Evolutionary conservation across 768 basidiomycete genomes (phyloP), one percentile per base, ranked within the genome.

Genomic region (Trametes gibbosa): DNA sequence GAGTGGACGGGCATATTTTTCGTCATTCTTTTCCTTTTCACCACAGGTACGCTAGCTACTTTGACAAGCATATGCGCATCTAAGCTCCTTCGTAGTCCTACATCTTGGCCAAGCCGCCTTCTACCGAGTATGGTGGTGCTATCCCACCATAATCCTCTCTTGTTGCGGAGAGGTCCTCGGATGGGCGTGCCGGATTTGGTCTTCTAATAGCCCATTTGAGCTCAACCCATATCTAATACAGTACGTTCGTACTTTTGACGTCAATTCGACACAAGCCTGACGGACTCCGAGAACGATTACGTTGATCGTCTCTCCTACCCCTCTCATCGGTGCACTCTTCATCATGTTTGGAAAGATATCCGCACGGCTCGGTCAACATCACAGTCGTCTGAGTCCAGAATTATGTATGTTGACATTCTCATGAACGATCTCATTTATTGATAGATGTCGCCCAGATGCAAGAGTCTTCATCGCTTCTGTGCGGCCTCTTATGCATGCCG

Each of bases 201-300:
- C 42, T 9, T 24, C 5, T 12, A 3, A n/a, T 21, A 13, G 23
- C 3, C 42, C 42, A 9, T 43, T 43, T 5, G n/a, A 21, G 5
- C 3, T 21, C 5, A 21, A 3, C 3, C 42, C 42, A 9, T 43
- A 43, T 21, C 42, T 21, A 2, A 43, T 43, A 2, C 42, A 43
- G 42, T 43, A 43, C 23, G 42, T 21, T 3, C 40, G 4, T 5
- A 16, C 42, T 43, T 5, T 21, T 24, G 8, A 17, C 5, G 4
- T 43, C 42, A 3, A 21, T n/a, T 21, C 21, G 42, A 21, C 8
- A 25, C 14, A 2, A 8, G 14, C 45, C 23, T 23, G 23, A 17
- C 24, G 12, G 10, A 8, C 63, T 80, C 23, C 65, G 53, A 3
- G 66, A 65, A 53, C 35, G 3, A 39, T 81, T 74, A 76, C 35